Conservation (phyloP, 139 green algal genomes). For the Chlamydomonas sp. region DNA sequence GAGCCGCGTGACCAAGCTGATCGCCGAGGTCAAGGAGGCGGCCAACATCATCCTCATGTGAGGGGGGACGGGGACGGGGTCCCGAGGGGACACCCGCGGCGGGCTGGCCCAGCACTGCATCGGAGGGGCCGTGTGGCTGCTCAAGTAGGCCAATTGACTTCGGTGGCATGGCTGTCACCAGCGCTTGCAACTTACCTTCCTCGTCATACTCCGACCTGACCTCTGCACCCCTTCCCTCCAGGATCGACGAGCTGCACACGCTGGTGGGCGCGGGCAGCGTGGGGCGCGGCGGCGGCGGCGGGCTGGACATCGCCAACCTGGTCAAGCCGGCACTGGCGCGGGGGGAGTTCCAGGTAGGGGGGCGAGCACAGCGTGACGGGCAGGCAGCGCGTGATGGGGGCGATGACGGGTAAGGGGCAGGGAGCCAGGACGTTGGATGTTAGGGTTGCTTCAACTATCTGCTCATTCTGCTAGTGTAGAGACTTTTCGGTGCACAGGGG, state of each 20-base stretch:
- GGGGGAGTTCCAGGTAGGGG: conserved; percentile 51
- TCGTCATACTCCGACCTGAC: no score
- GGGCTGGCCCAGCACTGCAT: no score
- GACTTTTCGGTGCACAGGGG: no score
- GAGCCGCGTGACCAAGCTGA: conserved; percentile 89
- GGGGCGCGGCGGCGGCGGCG: conserved; percentile 69
- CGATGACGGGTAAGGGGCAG: no score
- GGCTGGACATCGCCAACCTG: conserved; percentile 96
- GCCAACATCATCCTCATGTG: conserved; percentile 95
- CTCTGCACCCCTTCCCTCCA: not conserved
- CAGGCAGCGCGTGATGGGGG: not conserved
- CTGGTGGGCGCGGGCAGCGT: conserved; percentile 90
- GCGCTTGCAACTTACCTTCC: no score
- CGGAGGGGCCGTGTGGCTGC: no score
- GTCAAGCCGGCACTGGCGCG: conserved; percentile 84
- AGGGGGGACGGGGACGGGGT: conserved; percentile 18
- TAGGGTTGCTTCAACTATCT: no score
- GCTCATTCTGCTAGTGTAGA: no score
- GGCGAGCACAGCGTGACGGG: not conserved
- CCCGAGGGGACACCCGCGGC: no score
- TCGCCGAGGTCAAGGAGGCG: conserved; percentile 78
- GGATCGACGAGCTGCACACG: conserved; percentile 89
- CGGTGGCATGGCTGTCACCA: no score
- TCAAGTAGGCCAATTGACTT: no score
- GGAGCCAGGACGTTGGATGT: no score